phyloP scores from a whole-genome alignment of 2,329 filamentous ascomycete genomes.

The Raffaelea albimanens region DNA sequence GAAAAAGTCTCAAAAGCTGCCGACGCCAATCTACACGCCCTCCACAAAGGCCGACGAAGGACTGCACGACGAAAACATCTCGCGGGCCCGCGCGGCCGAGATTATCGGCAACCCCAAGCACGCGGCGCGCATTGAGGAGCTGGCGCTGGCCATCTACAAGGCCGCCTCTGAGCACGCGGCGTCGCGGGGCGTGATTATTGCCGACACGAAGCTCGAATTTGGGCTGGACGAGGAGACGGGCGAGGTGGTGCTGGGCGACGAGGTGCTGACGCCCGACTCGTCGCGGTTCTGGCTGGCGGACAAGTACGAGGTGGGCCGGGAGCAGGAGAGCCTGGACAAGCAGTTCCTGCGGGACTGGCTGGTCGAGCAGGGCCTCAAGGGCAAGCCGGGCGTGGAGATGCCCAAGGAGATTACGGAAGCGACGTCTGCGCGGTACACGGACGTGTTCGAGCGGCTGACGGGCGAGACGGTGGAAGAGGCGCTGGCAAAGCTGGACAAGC shows the following conservation, averaged over 20 bases:
- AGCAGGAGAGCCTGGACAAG: constrained; percentile 85
- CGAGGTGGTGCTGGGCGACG: constrained; percentile 68
- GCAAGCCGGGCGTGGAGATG: constrained; percentile 63
- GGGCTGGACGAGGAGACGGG: constrained; percentile 55
- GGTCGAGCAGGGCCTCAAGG: constrained; percentile 61
- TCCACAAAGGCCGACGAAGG: constrained; percentile 78
- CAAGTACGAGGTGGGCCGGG: constrained; percentile 60
- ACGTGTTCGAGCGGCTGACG: constrained; percentile 64
- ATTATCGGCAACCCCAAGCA: constrained; percentile 56
- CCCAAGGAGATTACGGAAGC: constrained; percentile 59
- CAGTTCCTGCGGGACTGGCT: constrained; percentile 79
- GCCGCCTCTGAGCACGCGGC: constrained; percentile 54
- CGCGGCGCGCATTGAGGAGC: constrained; percentile 54
- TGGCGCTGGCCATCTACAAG: constrained; percentile 55
- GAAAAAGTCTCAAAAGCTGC: constrained; percentile 60
- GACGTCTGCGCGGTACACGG: constrained; percentile 64
- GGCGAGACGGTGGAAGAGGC: constrained; percentile 37
- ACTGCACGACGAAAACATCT: constrained; percentile 77
- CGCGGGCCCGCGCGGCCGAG: constrained; percentile 51
- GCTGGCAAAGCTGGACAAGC: constrained; percentile 12
- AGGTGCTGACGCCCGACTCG: constrained; percentile 75
- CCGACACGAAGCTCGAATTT: constrained; percentile 54
- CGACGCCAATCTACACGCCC: constrained; percentile 62
- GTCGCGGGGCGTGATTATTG: constrained; percentile 63
- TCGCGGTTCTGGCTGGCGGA: constrained; percentile 80